phyloP scores from a whole-genome alignment of 768 basidiomycete species.

The Amanita exitialis region DNA sequence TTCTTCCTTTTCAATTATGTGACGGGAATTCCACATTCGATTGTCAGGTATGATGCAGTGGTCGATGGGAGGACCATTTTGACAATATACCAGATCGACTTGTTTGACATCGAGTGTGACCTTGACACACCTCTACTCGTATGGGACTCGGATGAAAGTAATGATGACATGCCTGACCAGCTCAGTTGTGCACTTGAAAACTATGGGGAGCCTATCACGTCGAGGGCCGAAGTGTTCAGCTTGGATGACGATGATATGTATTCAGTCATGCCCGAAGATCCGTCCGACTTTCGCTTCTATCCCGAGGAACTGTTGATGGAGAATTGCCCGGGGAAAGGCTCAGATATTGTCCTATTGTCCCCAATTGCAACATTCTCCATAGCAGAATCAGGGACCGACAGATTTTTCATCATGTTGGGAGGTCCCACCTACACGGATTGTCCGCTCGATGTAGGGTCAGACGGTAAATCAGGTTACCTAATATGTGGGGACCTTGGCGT shows the following conservation, averaged over 20 bases:
- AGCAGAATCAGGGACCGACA: not conserved
- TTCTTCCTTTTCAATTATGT: not conserved
- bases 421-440: not conserved
- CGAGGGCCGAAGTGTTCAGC: not conserved
- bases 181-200: conserved; percentile 8
- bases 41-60: not conserved
- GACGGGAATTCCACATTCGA: not conserved
- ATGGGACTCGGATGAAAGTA: conserved; percentile 7
- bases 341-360: conserved; percentile 4
- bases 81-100: not conserved
- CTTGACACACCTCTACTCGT: not conserved
- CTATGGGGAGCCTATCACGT: conserved; percentile 4
- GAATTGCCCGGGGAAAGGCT: not conserved
- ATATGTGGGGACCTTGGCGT: not conserved
- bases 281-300: conserved; percentile 13
- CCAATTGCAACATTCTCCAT: not conserved
- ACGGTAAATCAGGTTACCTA: not conserved
- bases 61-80: not conserved
- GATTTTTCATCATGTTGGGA: not conserved
- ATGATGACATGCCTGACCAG: conserved; percentile 5
- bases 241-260: conserved; percentile 22
- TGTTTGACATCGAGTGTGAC: not conserved
- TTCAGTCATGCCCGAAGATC: conserved; percentile 28
- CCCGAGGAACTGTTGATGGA: conserved; percentile 12
- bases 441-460: not conserved